A percentile compares a stretch with the other conserved stretches of the same genome.
These are phyloP conservation scores for Penicillium coffeae DNA, from an alignment of 495 filamentous ascomycete genomes.

Conservation along the genomic window DNA sequence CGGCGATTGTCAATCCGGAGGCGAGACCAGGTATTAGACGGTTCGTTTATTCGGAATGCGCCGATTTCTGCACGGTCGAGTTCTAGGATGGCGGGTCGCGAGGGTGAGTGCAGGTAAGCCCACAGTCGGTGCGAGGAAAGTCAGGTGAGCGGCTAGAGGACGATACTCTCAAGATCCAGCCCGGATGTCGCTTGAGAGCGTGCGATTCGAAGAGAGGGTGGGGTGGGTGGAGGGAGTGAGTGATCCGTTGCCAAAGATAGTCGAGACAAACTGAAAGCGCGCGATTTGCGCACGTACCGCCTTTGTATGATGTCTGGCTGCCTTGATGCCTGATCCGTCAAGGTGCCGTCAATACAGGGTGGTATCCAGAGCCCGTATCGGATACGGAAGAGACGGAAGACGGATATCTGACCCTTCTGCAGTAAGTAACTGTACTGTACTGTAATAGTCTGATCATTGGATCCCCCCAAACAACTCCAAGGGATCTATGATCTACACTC, in stretches of 20 bases:
- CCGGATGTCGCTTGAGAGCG: not conserved
- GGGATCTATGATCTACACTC: not conserved
- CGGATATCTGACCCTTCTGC: too few relatives aligned
- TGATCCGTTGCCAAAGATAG: not conserved
- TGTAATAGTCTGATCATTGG: not conserved
- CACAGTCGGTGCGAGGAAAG: not conserved
- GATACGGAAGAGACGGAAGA: too few relatives aligned
- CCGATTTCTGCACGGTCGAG: not conserved
- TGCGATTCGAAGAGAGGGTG: not conserved
- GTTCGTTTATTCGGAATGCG: not conserved
- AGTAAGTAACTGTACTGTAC: conserved; percentile 6
- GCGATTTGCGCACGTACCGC: conserved; percentile 28
- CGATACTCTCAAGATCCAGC: not conserved
- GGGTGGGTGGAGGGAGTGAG: not conserved
- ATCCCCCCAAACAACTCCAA: not conserved
- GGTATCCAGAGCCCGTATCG: too few relatives aligned
- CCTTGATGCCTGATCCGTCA: conserved; percentile 15
- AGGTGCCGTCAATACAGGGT: too few relatives aligned
- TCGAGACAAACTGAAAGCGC: conserved; percentile 8
- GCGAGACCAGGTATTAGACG: not conserved
- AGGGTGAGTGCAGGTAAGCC: not conserved
- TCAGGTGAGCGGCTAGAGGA: not conserved
- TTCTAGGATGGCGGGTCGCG: not conserved
- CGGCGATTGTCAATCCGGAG: not conserved
- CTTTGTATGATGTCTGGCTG: conserved; percentile 20